phyloP scores from a whole-genome alignment of 2,329 filamentous ascomycete species.

The Cordyceps militaris region DNA sequence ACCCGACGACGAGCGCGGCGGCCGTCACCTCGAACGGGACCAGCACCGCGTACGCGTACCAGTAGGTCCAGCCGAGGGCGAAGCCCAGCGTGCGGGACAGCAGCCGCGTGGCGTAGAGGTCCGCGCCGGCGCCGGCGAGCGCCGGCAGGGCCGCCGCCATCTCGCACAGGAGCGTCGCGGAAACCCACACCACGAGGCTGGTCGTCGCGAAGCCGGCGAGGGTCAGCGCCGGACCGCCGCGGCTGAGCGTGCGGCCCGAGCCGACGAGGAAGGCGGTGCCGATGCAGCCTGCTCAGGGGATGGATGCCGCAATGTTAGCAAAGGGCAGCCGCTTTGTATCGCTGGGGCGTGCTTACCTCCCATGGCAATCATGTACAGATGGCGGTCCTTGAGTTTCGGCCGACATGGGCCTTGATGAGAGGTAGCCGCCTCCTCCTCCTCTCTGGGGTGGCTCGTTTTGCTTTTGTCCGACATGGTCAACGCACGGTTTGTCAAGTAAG shows the following conservation, averaged over 20 bases:
- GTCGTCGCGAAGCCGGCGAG: constrained; percentile 1
- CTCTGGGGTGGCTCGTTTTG: background rate
- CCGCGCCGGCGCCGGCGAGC: background rate
- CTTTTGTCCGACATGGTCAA: background rate
- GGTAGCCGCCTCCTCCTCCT: background rate
- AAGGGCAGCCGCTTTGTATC: background rate
- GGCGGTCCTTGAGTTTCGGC: background rate
- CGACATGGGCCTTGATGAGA: background rate
- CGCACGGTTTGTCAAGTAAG: background rate
- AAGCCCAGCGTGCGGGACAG: background rate
- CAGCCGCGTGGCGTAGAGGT: background rate
- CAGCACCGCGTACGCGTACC: constrained; percentile 2
- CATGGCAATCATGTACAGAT: constrained; percentile 12
- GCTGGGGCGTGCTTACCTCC: background rate
- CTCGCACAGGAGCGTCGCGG: constrained; percentile 1
- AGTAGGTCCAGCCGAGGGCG: constrained; percentile 7
- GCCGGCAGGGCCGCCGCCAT: background rate
- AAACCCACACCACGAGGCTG: background rate
- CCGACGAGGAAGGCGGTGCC: constrained; percentile 4
- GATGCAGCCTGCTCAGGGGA: background rate
- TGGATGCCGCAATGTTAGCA: background rate
- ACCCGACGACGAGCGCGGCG: background rate
- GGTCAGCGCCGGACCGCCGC: constrained; percentile 2
- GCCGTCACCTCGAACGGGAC: constrained; percentile 1
- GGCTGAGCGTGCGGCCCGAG: constrained; percentile 4